These are phyloP conservation scores for Trifolium repens DNA, from an alignment of 306 rosid species.

Conservation along the genomic window DNA sequence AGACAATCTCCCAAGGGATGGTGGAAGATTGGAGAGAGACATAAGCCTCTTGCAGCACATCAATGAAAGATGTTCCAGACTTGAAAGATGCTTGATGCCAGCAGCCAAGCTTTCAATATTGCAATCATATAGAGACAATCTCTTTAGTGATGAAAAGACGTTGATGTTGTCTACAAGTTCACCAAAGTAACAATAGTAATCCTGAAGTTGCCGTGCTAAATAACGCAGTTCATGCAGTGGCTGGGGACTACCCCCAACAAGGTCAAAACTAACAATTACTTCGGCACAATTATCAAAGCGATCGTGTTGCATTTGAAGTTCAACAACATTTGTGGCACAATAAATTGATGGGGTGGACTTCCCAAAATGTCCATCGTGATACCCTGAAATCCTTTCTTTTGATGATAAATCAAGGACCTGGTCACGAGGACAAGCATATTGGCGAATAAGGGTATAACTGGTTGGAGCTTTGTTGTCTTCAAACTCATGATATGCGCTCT, in stretches of 20 bases:
- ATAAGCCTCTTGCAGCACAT: neutral
- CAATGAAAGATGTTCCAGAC: neutral
- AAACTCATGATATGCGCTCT: neutral
- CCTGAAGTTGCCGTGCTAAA: neutral
- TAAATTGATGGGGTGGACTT: neutral
- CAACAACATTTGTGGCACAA: neutral
- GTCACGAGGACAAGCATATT: neutral
- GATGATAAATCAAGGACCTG: neutral
- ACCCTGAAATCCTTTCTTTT: neutral
- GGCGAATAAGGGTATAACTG: neutral
- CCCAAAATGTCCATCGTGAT: neutral
- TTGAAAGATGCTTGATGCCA: neutral
- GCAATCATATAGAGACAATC: neutral
- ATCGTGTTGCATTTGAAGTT: neutral
- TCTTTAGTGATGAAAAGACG: neutral
- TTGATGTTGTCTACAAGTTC: neutral
- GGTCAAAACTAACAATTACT: neutral
- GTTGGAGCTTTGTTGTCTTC: neutral
- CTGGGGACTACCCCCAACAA: neutral
- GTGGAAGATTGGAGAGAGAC: slow-evolving; percentile 14
- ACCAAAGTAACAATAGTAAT: neutral
- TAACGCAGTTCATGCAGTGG: neutral
- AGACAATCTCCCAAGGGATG: neutral
- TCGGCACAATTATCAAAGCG: neutral
- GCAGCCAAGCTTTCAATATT: slow-evolving; percentile 4